Base-by-base conservation (phyloP, 345 rosid species). In the Diplotaxis tenuifolia region DNA sequence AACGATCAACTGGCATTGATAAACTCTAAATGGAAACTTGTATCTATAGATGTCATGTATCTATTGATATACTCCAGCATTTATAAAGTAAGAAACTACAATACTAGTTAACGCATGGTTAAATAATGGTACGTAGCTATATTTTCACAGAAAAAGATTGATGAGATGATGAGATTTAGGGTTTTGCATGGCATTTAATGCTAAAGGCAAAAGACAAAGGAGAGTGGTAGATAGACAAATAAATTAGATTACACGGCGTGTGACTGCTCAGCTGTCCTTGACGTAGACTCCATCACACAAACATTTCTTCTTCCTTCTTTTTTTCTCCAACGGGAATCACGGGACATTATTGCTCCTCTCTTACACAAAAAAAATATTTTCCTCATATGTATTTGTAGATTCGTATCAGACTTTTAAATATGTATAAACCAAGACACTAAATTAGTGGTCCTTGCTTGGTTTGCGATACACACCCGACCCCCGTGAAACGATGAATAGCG, bases 261-360 rank as follows among this genome's bases (percentile, higher is more conserved):
- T 76, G 80, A 76, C 80, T 70, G 71, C 75, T 70, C 61, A 68
- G 71, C 75, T 70, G 80, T 70, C 67, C 59, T 45, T 45, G 79
- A 76, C 66, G 67, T 64, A 76, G 80, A 76, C 79, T 49, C 66
- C 49, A 67, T 70, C 67, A 65, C 72, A 63, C 59, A 40, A 10
- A 38, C 19, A 45, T 38, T 56, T 60, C 25, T 10, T 60, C 36
- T 8, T 15, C 19, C 5, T 28, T n/a, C 23, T 15, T 59, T 15
- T 54, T 62, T 15, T 29, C 36, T 19, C 28, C 28, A 40, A 76
- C 80, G 80, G 58, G 79, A 76, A 70, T 76, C 80, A 76, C 80
- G 79, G 66, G 80, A 16, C 9, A 63, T 38, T 14, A 63, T 49
- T 49, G 53, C 31, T 75, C 70, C 20, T 68, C 64, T 32, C 74